Base-by-base conservation (phyloP, 441 rosid genomes). In the Mallotus repandus region DNA sequence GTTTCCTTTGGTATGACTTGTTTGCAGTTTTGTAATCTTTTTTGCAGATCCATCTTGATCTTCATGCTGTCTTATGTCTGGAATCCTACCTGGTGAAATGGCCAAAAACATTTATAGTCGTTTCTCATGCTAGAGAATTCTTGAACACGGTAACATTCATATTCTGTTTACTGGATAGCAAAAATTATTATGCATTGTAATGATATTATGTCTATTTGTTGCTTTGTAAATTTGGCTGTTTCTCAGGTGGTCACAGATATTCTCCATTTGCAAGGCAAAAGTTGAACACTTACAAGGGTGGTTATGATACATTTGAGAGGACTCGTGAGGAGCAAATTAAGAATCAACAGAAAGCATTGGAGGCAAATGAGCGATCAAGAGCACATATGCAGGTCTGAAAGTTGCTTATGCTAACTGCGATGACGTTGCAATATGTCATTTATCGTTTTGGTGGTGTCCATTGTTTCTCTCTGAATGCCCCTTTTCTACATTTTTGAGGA, bases 51-150 rank as follows among this genome's bases (percentile, higher is more conserved):
- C 99, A 95, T 87, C 99, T 95, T 80, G 99, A 95, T 86, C 98
- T 95, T 70, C 99, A 95, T 76, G 98, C 99, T 68, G 99, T 95
- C 77, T 78, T 95, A 63, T 95, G 99, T 97, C 76, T 95, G 86
- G 99, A 95, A 84, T 9, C 89, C 61, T 95, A 95, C 89, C 86
- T 95, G 72, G 84, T 89, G 74, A 93, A 95, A 82, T 95, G 99
- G 99, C 97, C 98, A 35, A 95, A 95, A 86, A 95, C 98, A 43
- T 88, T 91, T 80, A 90, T 96, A 62, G 99, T 91, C 70, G 99
- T 96, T 76, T 96, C 99, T 69, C 98, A 93, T 84, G 99, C 99
- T 70, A 87, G 99, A 81, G 98, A 96, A 82, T 96, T 96, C 84
- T 82, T 96, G 86, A 96, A 96, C 85, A 85, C 87, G 83, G 99